Conservation (phyloP, 495 filamentous ascomycete species). For the Xylaria intraflava region DNA sequence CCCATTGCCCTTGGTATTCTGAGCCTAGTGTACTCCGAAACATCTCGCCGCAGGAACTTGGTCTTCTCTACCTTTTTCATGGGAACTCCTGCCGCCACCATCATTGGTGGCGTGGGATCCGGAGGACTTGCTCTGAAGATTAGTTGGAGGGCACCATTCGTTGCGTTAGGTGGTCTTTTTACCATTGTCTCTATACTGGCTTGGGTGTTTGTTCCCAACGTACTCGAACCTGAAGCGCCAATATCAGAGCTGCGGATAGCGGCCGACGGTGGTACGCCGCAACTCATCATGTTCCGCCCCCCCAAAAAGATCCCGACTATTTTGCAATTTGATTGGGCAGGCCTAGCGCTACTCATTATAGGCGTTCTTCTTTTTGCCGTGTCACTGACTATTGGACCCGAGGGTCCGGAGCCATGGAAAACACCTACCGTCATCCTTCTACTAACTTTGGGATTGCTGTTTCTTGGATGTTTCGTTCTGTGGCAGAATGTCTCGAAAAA, state of each 20-base stretch:
- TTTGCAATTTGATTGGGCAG: slow-evolving; percentile 30
- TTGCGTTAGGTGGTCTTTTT: slow-evolving; percentile 50
- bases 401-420: slow-evolving; percentile 46
- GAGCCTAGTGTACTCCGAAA: slow-evolving; percentile 47
- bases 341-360: slow-evolving; percentile 22
- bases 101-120: slow-evolving; percentile 53
- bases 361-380: slow-evolving; percentile 30
- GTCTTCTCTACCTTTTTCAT: slow-evolving; percentile 58
- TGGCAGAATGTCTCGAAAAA: slow-evolving; percentile 42
- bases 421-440: slow-evolving; percentile 52
- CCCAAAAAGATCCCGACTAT: slow-evolving; percentile 34
- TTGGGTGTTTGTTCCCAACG: slow-evolving; percentile 21
- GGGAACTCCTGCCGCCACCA: slow-evolving; percentile 57
- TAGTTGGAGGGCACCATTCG: slow-evolving; percentile 55
- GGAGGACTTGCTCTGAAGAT: slow-evolving; percentile 49
- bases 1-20: slow-evolving; percentile 56
- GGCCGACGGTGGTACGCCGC: slow-evolving; percentile 44
- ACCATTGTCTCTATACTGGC: slow-evolving; percentile 14
- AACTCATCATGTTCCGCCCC: slow-evolving; percentile 47
- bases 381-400: slow-evolving; percentile 26
- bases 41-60: slow-evolving; percentile 51
- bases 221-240: slow-evolving; percentile 15
- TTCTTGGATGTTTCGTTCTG: slow-evolving; percentile 45
- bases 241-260: slow-evolving; percentile 35
- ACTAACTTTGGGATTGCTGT: slow-evolving; percentile 46